Percentiles rank a stretch among this genome's conserved stretches.
These are phyloP conservation scores for Fusarium annulatum DNA, from an alignment of 2,329 filamentous ascomycete genomes.

Conservation along the genomic window DNA sequence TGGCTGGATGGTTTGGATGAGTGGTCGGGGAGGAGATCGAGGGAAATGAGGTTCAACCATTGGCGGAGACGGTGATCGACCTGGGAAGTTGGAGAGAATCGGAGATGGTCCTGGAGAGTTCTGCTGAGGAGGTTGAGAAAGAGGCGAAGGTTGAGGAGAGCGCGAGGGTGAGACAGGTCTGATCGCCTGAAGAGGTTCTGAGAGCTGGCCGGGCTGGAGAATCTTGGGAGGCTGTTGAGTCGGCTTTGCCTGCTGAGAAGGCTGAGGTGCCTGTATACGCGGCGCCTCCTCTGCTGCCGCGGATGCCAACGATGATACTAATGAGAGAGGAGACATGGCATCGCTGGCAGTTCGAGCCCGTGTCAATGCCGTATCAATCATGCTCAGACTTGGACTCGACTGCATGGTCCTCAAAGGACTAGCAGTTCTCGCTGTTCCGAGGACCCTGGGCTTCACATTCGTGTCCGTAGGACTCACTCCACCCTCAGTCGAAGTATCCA, in stretches of 20 bases:
- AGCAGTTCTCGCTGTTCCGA: constrained; percentile 36
- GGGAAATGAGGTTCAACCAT: constrained; percentile 1
- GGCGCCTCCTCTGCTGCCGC: constrained; percentile 22
- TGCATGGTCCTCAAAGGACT: constrained; percentile 43
- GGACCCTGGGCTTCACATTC: constrained; percentile 20
- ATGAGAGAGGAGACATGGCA: constrained; percentile 38
- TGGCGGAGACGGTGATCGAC: not conserved
- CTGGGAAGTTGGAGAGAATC: constrained; percentile 17
- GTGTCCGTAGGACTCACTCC: constrained; percentile 36
- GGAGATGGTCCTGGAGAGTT: constrained; percentile 28
- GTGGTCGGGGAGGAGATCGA: constrained; percentile 1
- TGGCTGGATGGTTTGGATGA: constrained; percentile 5
- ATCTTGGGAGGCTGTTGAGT: constrained; percentile 23
- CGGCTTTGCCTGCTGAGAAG: constrained; percentile 22
- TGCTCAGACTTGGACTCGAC: constrained; percentile 38
- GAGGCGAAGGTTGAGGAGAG: constrained; percentile 32
- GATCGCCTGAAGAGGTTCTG: constrained; percentile 17
- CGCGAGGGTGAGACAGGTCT: constrained; percentile 30
- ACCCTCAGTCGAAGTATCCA: constrained; percentile 29
- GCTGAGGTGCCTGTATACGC: constrained; percentile 29
- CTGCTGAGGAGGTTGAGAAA: constrained; percentile 34
- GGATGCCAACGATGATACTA: constrained; percentile 27
- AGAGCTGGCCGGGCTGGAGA: constrained; percentile 30
- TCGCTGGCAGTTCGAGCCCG: constrained; percentile 40
- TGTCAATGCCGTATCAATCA: constrained; percentile 33